These are phyloP conservation scores for Phellopilus nigrolimitatus DNA, from an alignment of 1,284 basidiomycete species.

Conservation along the genomic window DNA sequence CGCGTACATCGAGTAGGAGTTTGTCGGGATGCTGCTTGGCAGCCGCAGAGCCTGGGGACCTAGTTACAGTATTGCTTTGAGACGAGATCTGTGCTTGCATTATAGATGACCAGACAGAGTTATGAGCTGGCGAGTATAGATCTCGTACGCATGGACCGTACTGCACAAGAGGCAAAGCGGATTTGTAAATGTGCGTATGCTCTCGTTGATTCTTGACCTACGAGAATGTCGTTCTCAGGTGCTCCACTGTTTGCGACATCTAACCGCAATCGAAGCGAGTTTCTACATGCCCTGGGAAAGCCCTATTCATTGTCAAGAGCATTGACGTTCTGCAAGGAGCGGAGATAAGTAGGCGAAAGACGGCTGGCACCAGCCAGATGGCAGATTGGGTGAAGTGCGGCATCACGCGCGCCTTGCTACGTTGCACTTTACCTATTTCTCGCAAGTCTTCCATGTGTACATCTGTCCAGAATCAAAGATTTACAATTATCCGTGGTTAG, in stretches of 20 bases:
- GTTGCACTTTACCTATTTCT: slow-evolving; percentile 16
- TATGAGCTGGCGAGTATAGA: slow-evolving; percentile 14
- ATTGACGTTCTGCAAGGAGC: too few species aligned
- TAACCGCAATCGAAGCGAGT: neutral
- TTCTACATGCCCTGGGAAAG: neutral
- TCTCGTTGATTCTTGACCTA: neutral
- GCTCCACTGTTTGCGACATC: slow-evolving; percentile 12
- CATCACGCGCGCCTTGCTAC: slow-evolving; percentile 2
- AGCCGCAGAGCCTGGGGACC: slow-evolving; percentile 2
- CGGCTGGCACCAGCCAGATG: neutral
- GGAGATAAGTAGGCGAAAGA: too few species aligned
- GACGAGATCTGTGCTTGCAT: neutral
- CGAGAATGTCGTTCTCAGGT: slow-evolving; percentile 14
- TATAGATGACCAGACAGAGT: slow-evolving; percentile 7
- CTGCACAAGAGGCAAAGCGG: too few species aligned
- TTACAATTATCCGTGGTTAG: slow-evolving; percentile 18
- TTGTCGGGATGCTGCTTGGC: neutral
- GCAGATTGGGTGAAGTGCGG: neutral
- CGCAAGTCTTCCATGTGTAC: slow-evolving; percentile 5
- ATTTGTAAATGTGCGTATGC: too few species aligned
- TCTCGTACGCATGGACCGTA: neutral
- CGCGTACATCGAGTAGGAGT: neutral
- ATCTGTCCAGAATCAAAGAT: slow-evolving; percentile 5
- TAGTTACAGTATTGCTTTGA: neutral
- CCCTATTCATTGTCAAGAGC: too few species aligned